Evolutionary conservation across 805 yeast genomes (phyloP).

Genomic region (Ogataea paraovalis): DNA sequence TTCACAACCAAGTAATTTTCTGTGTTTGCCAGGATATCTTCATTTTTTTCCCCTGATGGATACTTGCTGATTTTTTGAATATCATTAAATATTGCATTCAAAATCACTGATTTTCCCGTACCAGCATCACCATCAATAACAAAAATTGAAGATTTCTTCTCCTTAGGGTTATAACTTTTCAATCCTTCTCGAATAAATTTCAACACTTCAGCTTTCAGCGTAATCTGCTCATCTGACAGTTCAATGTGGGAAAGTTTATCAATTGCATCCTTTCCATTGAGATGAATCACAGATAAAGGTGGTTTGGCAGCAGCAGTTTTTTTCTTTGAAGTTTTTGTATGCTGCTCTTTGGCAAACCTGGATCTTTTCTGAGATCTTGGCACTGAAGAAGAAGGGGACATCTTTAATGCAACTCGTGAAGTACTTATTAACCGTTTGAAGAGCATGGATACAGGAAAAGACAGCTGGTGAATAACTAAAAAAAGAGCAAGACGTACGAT

Average conservation of each 20-base stretch:
- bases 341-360: neutral
- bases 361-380: neutral
- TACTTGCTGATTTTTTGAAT: conserved; percentile 31
- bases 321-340: neutral
- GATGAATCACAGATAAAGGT: neutral
- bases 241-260: conserved; percentile 34
- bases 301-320: neutral
- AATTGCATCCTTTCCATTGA: conserved; percentile 24
- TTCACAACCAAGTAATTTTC: conserved; percentile 39
- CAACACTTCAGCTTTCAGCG: conserved; percentile 28
- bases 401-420: neutral
- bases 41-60: conserved; percentile 5
- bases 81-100: conserved; percentile 41
- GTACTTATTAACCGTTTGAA: neutral
- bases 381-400: neutral
- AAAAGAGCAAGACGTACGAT: too few species aligned
- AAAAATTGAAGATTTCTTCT: conserved; percentile 31
- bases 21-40: conserved; percentile 26
- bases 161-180: conserved; percentile 7
- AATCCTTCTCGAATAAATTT: conserved; percentile 28
- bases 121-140: conserved; percentile 48
- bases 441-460: neutral
- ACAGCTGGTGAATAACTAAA: too few species aligned
- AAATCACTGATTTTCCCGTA: conserved; percentile 42
- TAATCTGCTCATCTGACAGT: conserved; percentile 36